Evolutionary conservation across 169 alveolate genomes (phyloP).

Genomic region (Plasmodium gaboni): DNA sequence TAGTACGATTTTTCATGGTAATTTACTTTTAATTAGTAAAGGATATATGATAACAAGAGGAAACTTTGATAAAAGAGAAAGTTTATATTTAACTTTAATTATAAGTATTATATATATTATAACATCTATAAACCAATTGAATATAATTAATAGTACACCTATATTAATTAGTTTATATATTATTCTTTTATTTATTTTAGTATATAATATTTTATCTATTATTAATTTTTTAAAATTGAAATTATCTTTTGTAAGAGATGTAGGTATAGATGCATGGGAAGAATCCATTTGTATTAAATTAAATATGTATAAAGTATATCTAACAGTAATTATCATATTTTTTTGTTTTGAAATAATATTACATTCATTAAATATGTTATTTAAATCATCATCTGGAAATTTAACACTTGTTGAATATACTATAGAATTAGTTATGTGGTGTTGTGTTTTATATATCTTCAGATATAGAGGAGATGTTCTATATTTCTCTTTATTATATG

Average conservation of each 20-base stretch:
- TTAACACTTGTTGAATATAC: constrained; percentile 57
- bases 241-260: constrained; percentile 50
- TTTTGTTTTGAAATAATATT: constrained; percentile 42
- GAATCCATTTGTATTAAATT: constrained; percentile 23
- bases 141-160: constrained; percentile 8
- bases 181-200: constrained; percentile 13
- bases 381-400: constrained; percentile 8
- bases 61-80: constrained; percentile 47
- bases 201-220: constrained; percentile 34
- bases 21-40: constrained; percentile 54
- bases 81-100: constrained; percentile 33
- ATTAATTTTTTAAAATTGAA: constrained; percentile 52
- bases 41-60: constrained; percentile 76
- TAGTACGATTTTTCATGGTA: constrained; percentile 64
- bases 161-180: constrained; percentile 31
- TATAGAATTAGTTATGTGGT: constrained; percentile 52
- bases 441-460: constrained; percentile 52
- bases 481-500: constrained; percentile 47
- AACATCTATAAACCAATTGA: constrained; percentile 39
- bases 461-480: constrained; percentile 46
- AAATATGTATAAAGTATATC: constrained; percentile 50
- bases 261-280: constrained; percentile 57
- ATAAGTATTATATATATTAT: constrained; percentile 49
- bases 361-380: constrained; percentile 23
- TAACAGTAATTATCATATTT: constrained; percentile 16